Evolutionary conservation across 2,329 filamentous ascomycete species (phyloP), one percentile per base, ranked within the genome.

Genomic region (Escovopsis sp.): DNA sequence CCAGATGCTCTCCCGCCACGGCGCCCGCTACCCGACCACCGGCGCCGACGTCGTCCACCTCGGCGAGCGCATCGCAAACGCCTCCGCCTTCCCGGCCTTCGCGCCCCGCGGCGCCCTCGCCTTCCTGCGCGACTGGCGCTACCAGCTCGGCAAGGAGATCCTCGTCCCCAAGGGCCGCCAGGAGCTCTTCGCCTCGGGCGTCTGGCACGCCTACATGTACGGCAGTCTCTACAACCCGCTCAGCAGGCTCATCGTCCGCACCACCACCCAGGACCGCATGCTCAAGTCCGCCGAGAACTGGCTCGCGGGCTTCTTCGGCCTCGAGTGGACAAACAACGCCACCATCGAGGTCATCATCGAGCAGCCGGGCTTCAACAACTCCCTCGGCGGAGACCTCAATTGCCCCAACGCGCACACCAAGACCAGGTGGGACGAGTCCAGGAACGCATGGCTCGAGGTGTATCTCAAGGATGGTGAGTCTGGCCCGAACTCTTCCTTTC

Each of bases 251-350:
- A 73, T 86, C 44, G 80, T 77, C 12, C 70, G 82, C 26, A 85
- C 81, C 1, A 85, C 82, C 64, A 84, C 82, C 1, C 80, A 87
- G 56, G 77, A 84, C 54, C 75, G 83, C 23, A 87, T 87, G 82
- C 65, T 82, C 19, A 79, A 86, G 56, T 80, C 73, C 34, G 82
- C 82, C 3, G 82, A 87, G 58, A 82, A 87, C 58, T 87, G 85
- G 60, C 63, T 86, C 55, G 79, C 82, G 6, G 83, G 83, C 0
- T 87, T 87, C 63, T 87, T 87, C 54, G 82, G 82, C 1, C 68
- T 85, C 0, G 73, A 80, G 38, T 87, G 82, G 67, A 70, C 76
- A 1, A 69, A 77, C 28, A 83, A 85, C 53, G 81, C 72, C 6
- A 84, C 77, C 0, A 70, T 85, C n/a, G 76, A 85, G 51, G 67